Evolutionary conservation across 768 basidiomycete genomes (phyloP).

Genomic region (Mycena metata): DNA sequence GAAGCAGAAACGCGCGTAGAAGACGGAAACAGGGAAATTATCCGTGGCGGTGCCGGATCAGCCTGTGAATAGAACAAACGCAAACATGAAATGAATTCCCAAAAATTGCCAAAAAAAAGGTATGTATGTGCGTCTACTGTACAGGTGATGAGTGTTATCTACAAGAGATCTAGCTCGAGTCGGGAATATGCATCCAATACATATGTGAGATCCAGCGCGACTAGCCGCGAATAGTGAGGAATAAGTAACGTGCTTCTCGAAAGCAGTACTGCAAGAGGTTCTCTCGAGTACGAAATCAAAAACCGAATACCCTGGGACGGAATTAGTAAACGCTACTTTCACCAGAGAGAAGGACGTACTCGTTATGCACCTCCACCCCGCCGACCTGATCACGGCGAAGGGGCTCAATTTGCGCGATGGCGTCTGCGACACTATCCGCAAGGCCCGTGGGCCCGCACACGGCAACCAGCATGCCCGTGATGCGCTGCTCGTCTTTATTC

Average conservation of each 20-base stretch:
- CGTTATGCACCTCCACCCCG: constrained; percentile 58
- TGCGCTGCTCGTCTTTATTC: constrained; percentile 40
- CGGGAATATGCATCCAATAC: constrained; percentile 19
- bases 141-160: constrained; percentile 16
- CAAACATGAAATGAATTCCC: neutral
- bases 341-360: constrained; percentile 34
- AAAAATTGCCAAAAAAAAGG: neutral
- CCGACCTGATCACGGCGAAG: constrained; percentile 52
- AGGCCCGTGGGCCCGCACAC: constrained; percentile 60
- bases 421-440: constrained; percentile 51
- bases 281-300: constrained; percentile 1
- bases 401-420: constrained; percentile 50
- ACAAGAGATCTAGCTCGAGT: constrained; percentile 26
- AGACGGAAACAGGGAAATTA: neutral
- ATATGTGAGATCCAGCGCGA: constrained; percentile 26
- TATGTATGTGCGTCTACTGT: neutral
- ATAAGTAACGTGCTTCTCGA: constrained; percentile 33
- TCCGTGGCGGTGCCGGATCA: too few species aligned
- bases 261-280: constrained; percentile 25
- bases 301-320: constrained; percentile 22
- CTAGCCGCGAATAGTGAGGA: constrained; percentile 34
- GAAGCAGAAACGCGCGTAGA: constrained; percentile 12
- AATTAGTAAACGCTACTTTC: neutral
- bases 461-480: constrained; percentile 55
- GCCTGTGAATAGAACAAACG: neutral